Base-by-base conservation (phyloP, 2,329 filamentous ascomycete genomes). In the Curvularia lunata region DNA sequence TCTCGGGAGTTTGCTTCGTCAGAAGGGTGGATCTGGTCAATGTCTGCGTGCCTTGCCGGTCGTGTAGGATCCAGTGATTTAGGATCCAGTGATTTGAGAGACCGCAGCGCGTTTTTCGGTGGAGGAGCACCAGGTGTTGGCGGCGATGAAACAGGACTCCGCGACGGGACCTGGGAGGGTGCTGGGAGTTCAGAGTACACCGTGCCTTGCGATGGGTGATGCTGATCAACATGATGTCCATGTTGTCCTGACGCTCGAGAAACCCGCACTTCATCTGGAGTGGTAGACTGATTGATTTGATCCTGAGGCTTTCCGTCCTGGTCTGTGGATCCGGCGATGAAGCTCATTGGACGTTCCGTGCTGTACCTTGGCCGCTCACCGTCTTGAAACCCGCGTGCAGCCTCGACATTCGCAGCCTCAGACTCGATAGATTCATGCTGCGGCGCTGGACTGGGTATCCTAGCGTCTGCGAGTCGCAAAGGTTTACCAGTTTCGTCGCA, bases 301-400 rank as follows among this genome's bases (percentile, higher is more conserved):
- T 77, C 75, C 38, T 76, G 74, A 13, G 72, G 72, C 23, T 67
- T 66, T 25, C 74, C 75, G 53, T 73, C 68, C 18, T 68, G 64
- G 58, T 77, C 75, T 21, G 69, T 66, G 49, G 70, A 66, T 12
- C 71, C 70, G 40, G 69, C 75, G 25, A 75, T 56, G 48, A 77
- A 77, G 59, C 75, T 77, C 75, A 77, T 76, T 5, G 74, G 75
- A 19, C 75, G 65, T 27, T 74, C 74, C 12, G 63, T 63, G 52
- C 73, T 75, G 47, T 69, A 72, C 47, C 70, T 67, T 34, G 64
- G 57, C 12, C 46, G 32, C 4, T 65, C 66, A 7, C 65, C 69
- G 30, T 72, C 66, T n/a, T 57, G 60, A 12, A 61, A 40, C 34
- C 62, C 59, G 42, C 61, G 46, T 25, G 30, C 41, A 38, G 46